A percentile compares a stretch with the other conserved stretches of the same genome.
Evolutionary conservation across 768 basidiomycete species (phyloP).

Genomic region (Kwoniella europaea): DNA sequence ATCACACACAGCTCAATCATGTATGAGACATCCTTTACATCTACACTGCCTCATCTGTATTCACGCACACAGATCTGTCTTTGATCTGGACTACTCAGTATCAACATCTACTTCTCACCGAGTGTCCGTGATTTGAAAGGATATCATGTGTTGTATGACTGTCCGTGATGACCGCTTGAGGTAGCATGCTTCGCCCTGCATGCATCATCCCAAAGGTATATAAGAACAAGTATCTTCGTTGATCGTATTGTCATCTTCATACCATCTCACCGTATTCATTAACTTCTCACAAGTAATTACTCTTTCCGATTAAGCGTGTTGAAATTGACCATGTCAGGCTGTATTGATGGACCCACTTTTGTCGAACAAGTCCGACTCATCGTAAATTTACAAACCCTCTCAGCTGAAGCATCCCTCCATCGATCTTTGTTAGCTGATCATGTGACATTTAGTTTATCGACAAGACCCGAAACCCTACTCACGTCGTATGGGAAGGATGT

Average conservation of each 20-base stretch:
- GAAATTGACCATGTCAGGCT: slow-evolving; percentile 10
- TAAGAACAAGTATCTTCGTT: not conserved
- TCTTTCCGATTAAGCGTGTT: too few species aligned
- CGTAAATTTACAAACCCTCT: not conserved
- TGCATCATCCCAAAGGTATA: not conserved
- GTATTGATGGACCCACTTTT: slow-evolving; percentile 7
- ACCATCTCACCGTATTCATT: not conserved
- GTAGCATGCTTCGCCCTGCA: not conserved
- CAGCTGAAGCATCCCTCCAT: not conserved
- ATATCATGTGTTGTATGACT: not conserved
- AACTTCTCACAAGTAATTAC: not conserved
- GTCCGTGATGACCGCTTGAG: not conserved
- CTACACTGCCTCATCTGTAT: not conserved
- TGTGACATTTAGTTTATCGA: not conserved
- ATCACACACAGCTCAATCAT: not conserved
- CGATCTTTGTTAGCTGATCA: not conserved
- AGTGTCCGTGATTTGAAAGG: not conserved
- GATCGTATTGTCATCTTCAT: not conserved
- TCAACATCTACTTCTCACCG: not conserved
- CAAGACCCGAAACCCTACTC: not conserved
- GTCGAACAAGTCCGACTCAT: slow-evolving; percentile 14
- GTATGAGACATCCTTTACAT: not conserved
- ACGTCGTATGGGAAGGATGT: not conserved
- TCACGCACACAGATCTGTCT: not conserved
- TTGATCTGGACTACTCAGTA: not conserved